Conservation (phyloP, 495 filamentous ascomycete species). For the Trichoderma reesei region DNA sequence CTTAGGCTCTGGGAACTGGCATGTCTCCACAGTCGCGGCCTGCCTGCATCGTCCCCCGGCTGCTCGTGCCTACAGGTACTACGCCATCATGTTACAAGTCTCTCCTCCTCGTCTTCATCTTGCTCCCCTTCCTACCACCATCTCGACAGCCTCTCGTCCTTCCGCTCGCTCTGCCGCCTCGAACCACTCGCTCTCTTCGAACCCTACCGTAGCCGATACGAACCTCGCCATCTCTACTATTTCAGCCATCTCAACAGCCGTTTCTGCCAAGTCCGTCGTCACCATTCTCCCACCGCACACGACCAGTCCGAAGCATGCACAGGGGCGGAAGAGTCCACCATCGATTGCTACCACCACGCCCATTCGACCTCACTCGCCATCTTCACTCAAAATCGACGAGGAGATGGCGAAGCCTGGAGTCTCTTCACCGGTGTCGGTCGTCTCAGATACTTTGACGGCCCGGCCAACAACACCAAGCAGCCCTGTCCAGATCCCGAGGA, state of each 20-base stretch:
- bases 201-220: neutral
- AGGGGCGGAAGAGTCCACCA: neutral
- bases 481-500: slow-evolving; percentile 38
- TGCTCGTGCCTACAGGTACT: neutral
- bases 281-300: neutral
- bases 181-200: neutral
- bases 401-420: neutral
- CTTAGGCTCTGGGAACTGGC: neutral
- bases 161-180: neutral
- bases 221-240: neutral
- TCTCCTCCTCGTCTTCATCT: neutral
- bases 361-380: neutral
- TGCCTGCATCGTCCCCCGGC: neutral
- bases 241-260: too few relatives aligned
- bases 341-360: neutral
- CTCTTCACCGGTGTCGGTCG: neutral
- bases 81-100: neutral
- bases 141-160: neutral
- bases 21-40: slow-evolving; percentile 1
- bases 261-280: neutral
- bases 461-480: slow-evolving; percentile 29
- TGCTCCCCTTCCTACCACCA: neutral
- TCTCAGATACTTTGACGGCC: slow-evolving; percentile 14
- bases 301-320: neutral
- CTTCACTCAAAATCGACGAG: neutral